phyloP scores from a whole-genome alignment of 2,329 filamentous ascomycete species.

The Trichoderma sp. region DNA sequence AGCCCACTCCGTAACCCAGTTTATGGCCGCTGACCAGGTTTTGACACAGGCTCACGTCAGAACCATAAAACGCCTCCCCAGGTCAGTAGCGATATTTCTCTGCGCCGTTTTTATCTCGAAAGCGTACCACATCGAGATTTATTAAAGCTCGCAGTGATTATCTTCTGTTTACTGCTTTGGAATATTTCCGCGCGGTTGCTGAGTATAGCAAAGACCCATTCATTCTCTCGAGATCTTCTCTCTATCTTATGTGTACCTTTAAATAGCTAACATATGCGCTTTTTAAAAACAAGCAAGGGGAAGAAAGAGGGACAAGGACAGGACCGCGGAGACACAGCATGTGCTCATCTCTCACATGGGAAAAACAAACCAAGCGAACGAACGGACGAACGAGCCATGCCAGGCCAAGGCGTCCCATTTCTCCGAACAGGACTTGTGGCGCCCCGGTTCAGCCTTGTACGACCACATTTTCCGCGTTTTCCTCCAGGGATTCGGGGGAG shows the following conservation, averaged over 20 bases:
- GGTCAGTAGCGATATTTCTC: neutral
- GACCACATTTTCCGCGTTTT: neutral
- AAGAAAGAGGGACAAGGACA: neutral
- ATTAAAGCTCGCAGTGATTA: neutral
- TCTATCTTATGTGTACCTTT: neutral
- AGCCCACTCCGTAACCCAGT: neutral
- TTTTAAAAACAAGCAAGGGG: neutral
- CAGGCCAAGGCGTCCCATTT: neutral
- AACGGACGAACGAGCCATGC: neutral
- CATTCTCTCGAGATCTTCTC: neutral
- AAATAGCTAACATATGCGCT: neutral
- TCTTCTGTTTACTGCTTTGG: neutral
- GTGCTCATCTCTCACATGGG: neutral
- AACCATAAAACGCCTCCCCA: conserved; percentile 14
- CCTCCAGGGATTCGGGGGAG: neutral
- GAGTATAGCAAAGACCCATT: neutral
- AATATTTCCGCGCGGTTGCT: neutral
- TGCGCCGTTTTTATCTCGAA: neutral
- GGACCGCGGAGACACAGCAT: neutral
- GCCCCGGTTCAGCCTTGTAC: conserved; percentile 8
- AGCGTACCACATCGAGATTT: neutral
- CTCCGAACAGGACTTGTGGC: neutral
- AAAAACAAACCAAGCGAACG: neutral
- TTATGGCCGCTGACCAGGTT: conserved; percentile 10
- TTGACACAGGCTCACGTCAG: conserved; percentile 20